Base-by-base conservation (phyloP, 495 filamentous ascomycete genomes). In the Podospora comata region DNA sequence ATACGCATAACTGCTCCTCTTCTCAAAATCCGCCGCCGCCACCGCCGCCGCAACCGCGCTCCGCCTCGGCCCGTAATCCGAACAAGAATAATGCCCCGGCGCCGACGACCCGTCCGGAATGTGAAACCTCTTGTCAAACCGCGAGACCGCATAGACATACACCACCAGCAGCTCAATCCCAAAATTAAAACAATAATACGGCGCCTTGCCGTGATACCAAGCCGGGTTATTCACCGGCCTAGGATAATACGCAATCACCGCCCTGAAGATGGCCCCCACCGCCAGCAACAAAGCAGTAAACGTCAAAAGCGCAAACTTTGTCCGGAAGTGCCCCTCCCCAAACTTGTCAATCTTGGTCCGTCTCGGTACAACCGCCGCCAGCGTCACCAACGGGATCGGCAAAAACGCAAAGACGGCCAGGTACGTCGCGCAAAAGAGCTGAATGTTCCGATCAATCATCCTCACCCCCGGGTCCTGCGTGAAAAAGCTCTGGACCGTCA, bases 171-270 rank as follows among this genome's bases (percentile, higher is more conserved):
- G 75, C 76, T 97, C 94, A 11, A 92, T 80, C 1, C 78, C 79
- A 70, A 91, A 93, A 73, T 90, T 87, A 80, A 96, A 93, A 70
- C 87, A 71, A 77, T 94, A 97, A 78, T 93, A 97, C 71, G 85
- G 85, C 2, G 86, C 86, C 71, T 88, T 90, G 71, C 73, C 78
- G 68, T 91, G 84, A 68, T 91, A 96, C 83, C 87, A 89, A 1
- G 86, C 84, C 15, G 93, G 89, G 39, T 90, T 26, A 2, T 57
- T 74, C 11, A 73, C 57, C 0, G 88, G 89, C 6, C 87, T 81
- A 0, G 84, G 76, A 55, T 81, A 78, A 78, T 85, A 92, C 20
- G 71, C 79, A 0, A 83, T 85, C 1, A 84, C 90, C 34, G 84
- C 82, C 9, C 92, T 83, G 77, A 91, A 93, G 0, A 78, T 78